phyloP scores from a whole-genome alignment of 139 green algal genomes.

The Desmodesmus armatus region DNA sequence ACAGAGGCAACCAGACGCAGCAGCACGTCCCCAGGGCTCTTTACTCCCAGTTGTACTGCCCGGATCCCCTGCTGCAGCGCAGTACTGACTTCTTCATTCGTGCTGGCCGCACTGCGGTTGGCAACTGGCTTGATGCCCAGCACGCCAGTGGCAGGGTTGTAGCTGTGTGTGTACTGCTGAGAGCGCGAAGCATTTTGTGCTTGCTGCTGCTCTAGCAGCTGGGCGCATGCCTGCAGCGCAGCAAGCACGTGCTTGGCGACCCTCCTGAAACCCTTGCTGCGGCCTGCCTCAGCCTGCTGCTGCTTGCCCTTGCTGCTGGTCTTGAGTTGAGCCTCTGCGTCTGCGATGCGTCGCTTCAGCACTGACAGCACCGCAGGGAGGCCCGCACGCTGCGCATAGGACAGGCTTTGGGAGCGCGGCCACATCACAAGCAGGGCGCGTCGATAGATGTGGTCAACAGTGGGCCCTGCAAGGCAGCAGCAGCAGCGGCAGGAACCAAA shows the following conservation, averaged over 20 bases:
- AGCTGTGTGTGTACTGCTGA: not conserved
- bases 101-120: not conserved
- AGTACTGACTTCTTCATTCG: not conserved
- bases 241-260: not conserved
- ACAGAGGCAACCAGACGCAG: not conserved
- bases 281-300: not conserved
- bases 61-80: not conserved
- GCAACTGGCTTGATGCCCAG: not conserved
- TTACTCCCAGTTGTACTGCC: not conserved
- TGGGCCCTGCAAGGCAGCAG: not conserved
- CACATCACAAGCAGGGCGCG: slow-evolving; percentile 20
- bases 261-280: not conserved
- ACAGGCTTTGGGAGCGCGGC: not conserved
- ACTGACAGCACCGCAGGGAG: not conserved
- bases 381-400: not conserved
- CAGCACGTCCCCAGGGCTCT: not conserved
- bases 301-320: not conserved
- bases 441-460: slow-evolving; percentile 13
- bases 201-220: not conserved
- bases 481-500: not conserved
- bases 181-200: not conserved
- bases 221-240: not conserved
- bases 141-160: not conserved
- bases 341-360: not conserved
- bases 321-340: not conserved